Percentiles rank a stretch among this genome's conserved stretches.
These are phyloP conservation scores for Trypanosomatidae sp. DNA, from an alignment of 208 protist species.

Conservation along the genomic window DNA sequence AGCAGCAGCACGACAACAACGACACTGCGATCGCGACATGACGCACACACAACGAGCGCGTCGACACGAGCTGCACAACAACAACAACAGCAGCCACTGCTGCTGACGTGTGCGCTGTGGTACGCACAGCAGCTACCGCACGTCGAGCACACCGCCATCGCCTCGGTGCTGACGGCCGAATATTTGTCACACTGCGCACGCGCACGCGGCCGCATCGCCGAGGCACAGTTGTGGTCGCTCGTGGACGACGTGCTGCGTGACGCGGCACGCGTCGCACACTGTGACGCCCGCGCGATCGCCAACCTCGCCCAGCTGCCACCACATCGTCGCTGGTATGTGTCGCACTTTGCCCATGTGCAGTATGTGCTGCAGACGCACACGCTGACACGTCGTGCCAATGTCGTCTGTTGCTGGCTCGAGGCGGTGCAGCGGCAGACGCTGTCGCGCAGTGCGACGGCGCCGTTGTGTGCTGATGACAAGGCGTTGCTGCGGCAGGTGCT, in stretches of 20 bases:
- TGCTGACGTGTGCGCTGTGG: constrained; percentile 4
- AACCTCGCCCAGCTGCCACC: constrained; percentile 33
- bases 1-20: background rate
- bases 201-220: constrained; percentile 15
- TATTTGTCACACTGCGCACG: too few species aligned
- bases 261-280: constrained; percentile 22
- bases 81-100: background rate
- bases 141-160: constrained; percentile 10
- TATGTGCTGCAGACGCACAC: constrained; percentile 37
- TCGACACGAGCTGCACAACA: background rate
- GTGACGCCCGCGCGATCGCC: constrained; percentile 54
- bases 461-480: constrained; percentile 29
- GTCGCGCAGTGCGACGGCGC: constrained; percentile 5
- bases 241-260: constrained; percentile 43
- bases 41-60: background rate
- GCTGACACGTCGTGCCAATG: constrained; percentile 38
- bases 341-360: constrained; percentile 63
- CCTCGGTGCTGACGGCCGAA: constrained; percentile 26
- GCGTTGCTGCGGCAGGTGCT: constrained; percentile 56
- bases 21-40: background rate
- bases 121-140: background rate
- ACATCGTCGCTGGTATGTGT: constrained; percentile 68
- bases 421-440: constrained; percentile 22
- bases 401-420: constrained; percentile 70
- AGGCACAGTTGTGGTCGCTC: constrained; percentile 47